Evolutionary conservation across 2,329 filamentous ascomycete species (phyloP).

Genomic region (Calonectria naviculata): DNA sequence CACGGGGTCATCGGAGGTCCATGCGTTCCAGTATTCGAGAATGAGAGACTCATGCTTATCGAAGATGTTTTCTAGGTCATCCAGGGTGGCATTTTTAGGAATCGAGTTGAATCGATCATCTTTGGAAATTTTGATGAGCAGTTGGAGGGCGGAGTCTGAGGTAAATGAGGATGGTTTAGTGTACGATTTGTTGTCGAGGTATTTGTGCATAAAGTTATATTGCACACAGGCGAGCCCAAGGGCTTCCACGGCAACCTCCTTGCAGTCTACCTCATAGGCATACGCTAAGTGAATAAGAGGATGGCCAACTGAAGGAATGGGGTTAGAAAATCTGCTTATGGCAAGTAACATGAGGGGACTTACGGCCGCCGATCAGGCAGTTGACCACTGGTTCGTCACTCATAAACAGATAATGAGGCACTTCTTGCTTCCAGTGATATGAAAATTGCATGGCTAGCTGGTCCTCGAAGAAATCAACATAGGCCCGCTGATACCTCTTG

Average conservation of each 20-base stretch:
- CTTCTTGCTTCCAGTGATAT: conserved; percentile 87
- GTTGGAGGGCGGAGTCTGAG: conserved; percentile 72
- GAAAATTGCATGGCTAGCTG: conserved; percentile 77
- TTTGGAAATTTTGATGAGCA: conserved; percentile 74
- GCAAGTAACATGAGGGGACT: conserved; percentile 41
- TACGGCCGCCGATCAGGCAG: conserved; percentile 82
- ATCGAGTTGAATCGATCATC: conserved; percentile 79
- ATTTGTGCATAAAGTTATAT: conserved; percentile 71
- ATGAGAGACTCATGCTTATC: conserved; percentile 75
- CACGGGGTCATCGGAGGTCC: conserved; percentile 77
- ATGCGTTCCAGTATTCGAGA: conserved; percentile 92
- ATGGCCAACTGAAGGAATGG: conserved; percentile 74
- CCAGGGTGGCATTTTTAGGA: conserved; percentile 66
- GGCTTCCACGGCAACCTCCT: conserved; percentile 90
- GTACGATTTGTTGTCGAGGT: conserved; percentile 79
- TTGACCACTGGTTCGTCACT: conserved; percentile 84
- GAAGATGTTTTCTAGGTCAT: conserved; percentile 77
- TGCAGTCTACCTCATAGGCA: conserved; percentile 87
- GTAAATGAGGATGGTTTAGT: conserved; percentile 71
- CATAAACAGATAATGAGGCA: conserved; percentile 80
- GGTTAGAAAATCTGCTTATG: conserved; percentile 29
- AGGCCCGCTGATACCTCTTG: conserved; percentile 86
- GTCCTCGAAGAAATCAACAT: conserved; percentile 96
- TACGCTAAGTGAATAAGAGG: conserved; percentile 97
- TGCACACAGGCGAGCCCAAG: conserved; percentile 73